Percentiles rank a stretch among this genome's conserved stretches.
Evolutionary conservation across 2,329 filamentous ascomycete species (phyloP).

Genomic region (Boeremia lycopersici): DNA sequence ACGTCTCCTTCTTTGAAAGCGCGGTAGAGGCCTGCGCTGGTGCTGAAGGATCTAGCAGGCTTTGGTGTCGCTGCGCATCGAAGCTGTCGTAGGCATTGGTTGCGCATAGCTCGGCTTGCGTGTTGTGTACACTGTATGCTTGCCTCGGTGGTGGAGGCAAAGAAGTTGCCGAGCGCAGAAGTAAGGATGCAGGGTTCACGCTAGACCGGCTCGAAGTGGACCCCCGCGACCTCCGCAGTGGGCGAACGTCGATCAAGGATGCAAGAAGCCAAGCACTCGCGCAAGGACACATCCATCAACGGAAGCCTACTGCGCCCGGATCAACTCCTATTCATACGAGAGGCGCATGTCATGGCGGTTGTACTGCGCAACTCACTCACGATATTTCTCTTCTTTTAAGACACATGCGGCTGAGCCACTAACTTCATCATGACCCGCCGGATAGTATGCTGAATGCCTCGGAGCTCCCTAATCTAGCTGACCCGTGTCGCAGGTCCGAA

Average conservation of each 20-base stretch:
- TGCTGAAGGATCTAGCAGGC: slow-evolving; percentile 26
- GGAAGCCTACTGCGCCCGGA: slow-evolving; percentile 14
- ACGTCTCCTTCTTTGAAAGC: slow-evolving; percentile 47
- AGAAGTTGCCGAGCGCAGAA: slow-evolving; percentile 11
- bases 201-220: slow-evolving; percentile 7
- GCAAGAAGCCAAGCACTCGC: slow-evolving; percentile 28
- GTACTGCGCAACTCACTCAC: neutral
- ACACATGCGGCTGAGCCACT: slow-evolving; percentile 13
- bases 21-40: slow-evolving; percentile 22
- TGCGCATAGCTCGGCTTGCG: slow-evolving; percentile 28
- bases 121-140: neutral
- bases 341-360: slow-evolving; percentile 23
- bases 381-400: slow-evolving; percentile 12
- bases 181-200: slow-evolving; percentile 13
- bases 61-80: slow-evolving; percentile 5
- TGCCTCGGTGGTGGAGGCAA: neutral
- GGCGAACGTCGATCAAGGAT: slow-evolving; percentile 24
- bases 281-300: slow-evolving; percentile 12
- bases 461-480: neutral
- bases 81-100: slow-evolving; percentile 12
- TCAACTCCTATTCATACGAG: neutral
- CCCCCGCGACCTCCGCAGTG: slow-evolving; percentile 8
- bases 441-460: slow-evolving; percentile 36
- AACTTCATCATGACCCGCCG: slow-evolving; percentile 46
- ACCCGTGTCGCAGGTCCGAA: slow-evolving; percentile 53